A percentile compares a stretch with the other conserved stretches of the same genome.
These are phyloP conservation scores for Hawksworthiomyces lignivorus DNA, from an alignment of 2,329 filamentous ascomycete species.

Conservation along the genomic window DNA sequence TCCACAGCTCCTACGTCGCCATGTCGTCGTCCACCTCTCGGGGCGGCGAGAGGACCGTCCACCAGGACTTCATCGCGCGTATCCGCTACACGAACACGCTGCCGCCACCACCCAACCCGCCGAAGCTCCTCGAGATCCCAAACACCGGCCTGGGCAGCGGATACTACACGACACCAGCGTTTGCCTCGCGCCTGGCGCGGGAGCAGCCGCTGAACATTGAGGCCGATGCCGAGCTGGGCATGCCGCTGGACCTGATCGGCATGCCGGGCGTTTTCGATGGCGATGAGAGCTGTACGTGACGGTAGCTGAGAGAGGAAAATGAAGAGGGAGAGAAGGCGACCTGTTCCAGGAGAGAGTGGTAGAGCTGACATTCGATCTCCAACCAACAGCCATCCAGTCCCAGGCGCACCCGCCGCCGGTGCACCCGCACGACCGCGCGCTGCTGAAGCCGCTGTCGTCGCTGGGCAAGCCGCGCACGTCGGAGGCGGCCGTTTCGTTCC, in stretches of 20 bases:
- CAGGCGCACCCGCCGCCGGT: conserved; percentile 61
- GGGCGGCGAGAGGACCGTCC: conserved; percentile 52
- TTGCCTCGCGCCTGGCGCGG: conserved; percentile 79
- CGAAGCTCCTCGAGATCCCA: conserved; percentile 94
- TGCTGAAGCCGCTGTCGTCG: conserved; percentile 75
- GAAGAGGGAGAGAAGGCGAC: too few relatives aligned
- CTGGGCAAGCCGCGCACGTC: conserved; percentile 76
- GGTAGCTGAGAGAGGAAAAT: too few relatives aligned
- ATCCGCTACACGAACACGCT: conserved; percentile 94
- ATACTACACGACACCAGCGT: conserved; percentile 84
- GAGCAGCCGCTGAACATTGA: conserved; percentile 95
- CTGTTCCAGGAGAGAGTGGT: too few relatives aligned
- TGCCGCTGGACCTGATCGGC: conserved; percentile 92
- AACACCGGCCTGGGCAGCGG: conserved; percentile 81
- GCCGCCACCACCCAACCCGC: conserved; percentile 86
- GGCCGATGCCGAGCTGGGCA: conserved; percentile 92
- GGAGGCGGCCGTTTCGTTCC: conserved; percentile 79
- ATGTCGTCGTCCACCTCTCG: conserved; percentile 35
- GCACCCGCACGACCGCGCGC: conserved; percentile 75
- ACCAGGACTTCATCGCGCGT: conserved; percentile 96
- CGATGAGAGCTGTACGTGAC: conserved; percentile 82
- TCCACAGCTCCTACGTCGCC: conserved; percentile 2
- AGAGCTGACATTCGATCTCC: too few relatives aligned
- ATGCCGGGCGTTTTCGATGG: conserved; percentile 93
- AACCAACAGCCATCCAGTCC: conserved; percentile 65